phyloP scores from a whole-genome alignment of 495 filamentous ascomycete species.

The Entonaema liquescens region DNA sequence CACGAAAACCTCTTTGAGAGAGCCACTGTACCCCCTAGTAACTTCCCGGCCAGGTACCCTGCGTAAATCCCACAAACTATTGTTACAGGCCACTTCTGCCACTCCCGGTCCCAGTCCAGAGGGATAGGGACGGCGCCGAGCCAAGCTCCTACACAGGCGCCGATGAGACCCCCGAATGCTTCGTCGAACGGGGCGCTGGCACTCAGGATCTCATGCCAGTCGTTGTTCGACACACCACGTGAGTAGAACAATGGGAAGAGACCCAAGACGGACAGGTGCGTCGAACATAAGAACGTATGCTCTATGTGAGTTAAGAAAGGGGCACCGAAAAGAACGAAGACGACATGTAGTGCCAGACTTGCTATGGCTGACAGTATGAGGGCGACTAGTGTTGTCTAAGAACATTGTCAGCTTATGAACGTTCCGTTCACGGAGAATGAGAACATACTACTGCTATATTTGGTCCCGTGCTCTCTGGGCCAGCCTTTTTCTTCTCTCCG shows the following conservation, averaged over 20 bases:
- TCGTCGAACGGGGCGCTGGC: constrained; percentile 69
- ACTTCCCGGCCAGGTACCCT: constrained; percentile 50
- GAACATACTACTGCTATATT: constrained; percentile 49
- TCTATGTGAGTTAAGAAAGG: constrained; percentile 82
- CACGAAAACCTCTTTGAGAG: constrained; percentile 51
- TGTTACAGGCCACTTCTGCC: constrained; percentile 97
- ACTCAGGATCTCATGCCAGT: constrained; percentile 76
- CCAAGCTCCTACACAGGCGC: constrained; percentile 73
- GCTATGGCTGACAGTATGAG: constrained; percentile 66
- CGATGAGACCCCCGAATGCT: constrained; percentile 71
- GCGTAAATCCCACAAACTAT: constrained; percentile 62
- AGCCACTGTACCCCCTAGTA: constrained; percentile 50
- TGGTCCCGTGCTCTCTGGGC: constrained; percentile 45
- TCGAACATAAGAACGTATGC: constrained; percentile 80
- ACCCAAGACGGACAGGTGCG: constrained; percentile 80
- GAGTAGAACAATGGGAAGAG: constrained; percentile 80
- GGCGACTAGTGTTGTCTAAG: constrained; percentile 69
- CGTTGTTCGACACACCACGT: constrained; percentile 76
- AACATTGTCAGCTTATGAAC: constrained; percentile 21
- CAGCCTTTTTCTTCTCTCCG: constrained; percentile 57
- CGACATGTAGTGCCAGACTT: constrained; percentile 66
- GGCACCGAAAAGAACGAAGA: constrained; percentile 88
- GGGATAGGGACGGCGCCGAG: constrained; percentile 91
- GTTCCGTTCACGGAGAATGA: constrained; percentile 16
- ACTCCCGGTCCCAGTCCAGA: constrained; percentile 92